Evolutionary conservation across 2,329 filamentous ascomycete genomes (phyloP), one percentile per base, ranked within the genome.

Genomic region (Claviceps pusilla): DNA sequence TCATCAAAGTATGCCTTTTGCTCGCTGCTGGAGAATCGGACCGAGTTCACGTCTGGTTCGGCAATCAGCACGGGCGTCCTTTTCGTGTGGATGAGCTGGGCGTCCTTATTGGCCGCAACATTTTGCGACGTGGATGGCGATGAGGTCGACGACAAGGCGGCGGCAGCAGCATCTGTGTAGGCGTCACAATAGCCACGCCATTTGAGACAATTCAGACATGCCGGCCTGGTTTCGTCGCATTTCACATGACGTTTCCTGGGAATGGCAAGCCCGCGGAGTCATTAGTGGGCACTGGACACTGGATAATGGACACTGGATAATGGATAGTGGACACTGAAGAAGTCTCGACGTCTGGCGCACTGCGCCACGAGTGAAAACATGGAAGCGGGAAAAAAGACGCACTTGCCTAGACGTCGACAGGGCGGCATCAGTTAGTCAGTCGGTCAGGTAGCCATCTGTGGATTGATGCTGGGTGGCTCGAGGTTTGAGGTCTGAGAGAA

Each of bases 201-300:
- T 59, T 69, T 71, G 54, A 71, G 60, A 54, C 70, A 72, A 50
- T 71, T 72, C 39, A 68, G 62, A 56, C 70, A 72, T 5, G 68
- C 64, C 19, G 70, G 70, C 42, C 68, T 67, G 29, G 68, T 68
- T 58, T 72, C 70, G 50, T 72, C 70, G 54, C 70, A 72, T 59
- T 72, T 72, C 42, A 72, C 66, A 57, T 72, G 70, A 24, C 70
- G 69, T 53, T 70, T 71, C 52, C 68, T 71, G 50, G 47, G 16
- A 37, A 24, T 24, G 11, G 19, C 42, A 31, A 24, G 42, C 19
- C 37, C 37, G 37, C 12, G 37, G 16, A 33, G 43, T 50, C 16
- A 33, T 35, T 51, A 50, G 45, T 51, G 37, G 37, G 37, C n/a
- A n/a, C n/a, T 33, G 14, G 3, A 28, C 16, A 50, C 12, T 33